A percentile compares a stretch with the other conserved stretches of the same genome.
Evolutionary conservation across 2,329 filamentous ascomycete species (phyloP).

Genomic region (Seiridium cupressi): DNA sequence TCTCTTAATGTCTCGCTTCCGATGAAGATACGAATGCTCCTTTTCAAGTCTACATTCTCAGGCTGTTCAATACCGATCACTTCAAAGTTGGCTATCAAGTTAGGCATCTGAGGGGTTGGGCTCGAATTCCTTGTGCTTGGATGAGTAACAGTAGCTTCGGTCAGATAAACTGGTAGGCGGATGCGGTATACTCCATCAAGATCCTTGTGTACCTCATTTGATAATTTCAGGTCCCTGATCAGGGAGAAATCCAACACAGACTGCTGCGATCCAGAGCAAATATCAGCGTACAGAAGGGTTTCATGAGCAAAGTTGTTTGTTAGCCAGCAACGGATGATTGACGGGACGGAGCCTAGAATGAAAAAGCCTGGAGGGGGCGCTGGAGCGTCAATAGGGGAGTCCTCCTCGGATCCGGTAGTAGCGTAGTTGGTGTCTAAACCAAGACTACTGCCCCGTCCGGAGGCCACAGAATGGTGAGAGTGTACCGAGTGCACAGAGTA

Average conservation of each 20-base stretch:
- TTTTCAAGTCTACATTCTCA: constrained; percentile 48
- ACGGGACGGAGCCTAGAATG: constrained; percentile 83
- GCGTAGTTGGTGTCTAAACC: constrained; percentile 74
- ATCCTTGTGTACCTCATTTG: constrained; percentile 63
- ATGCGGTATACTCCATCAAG: constrained; percentile 67
- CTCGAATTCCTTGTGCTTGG: constrained; percentile 70
- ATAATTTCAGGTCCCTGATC: constrained; percentile 70
- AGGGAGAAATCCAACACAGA: constrained; percentile 79
- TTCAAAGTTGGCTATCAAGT: constrained; percentile 76
- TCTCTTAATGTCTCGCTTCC: constrained; percentile 84
- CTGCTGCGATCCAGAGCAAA: constrained; percentile 88
- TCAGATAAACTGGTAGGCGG: constrained; percentile 80
- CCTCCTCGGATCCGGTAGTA: constrained; percentile 60
- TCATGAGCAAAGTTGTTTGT: constrained; percentile 87
- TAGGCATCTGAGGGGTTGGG: constrained; percentile 76
- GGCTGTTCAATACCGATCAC: constrained; percentile 60
- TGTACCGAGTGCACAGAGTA: constrained; percentile 68
- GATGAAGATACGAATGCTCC: constrained; percentile 79
- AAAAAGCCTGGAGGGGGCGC: constrained; percentile 81
- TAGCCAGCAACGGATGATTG: constrained; percentile 94
- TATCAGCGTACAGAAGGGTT: constrained; percentile 83
- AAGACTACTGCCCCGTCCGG: constrained; percentile 82
- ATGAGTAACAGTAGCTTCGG: constrained; percentile 82
- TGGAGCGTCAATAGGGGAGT: constrained; percentile 69
- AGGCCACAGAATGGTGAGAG: constrained; percentile 68